Base-by-base conservation (phyloP, 768 basidiomycete species). In the Hemileccinum impolitum region DNA sequence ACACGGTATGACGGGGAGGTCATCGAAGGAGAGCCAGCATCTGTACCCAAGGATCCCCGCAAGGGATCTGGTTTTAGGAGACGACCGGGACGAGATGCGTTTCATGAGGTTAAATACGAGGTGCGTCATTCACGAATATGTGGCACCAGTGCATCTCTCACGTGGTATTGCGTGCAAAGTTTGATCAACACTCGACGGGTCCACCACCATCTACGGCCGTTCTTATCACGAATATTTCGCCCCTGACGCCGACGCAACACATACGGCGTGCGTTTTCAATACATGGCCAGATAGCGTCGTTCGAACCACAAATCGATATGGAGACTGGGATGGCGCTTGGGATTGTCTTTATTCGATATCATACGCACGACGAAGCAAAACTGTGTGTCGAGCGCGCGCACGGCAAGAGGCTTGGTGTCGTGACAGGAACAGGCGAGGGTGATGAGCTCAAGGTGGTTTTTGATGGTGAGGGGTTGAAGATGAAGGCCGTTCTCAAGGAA, bases 261-360 rank as follows among this genome's bases (percentile, higher is more conserved):
- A 80, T 96, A 45, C 78, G 81, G 19, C 75, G 79, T 4, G 79
- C 86, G 60, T 85, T 95, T 60, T 61, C 74, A 6, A 52, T 70
- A 9, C 75, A 86, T 60, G 94, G 92, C 2, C 62, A 70, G 14
- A 71, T 94, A 48, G 48, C 70, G 6, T 76, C 81, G 3, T 83
- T 90, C 49, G 90, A 94, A 49, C 77, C 84, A 11, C 87, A 92
- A 59, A 80, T 87, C 50, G 88, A 95, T 68, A 76, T 78, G 48
- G 75, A 77, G 43, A 90, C 83, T n/a, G 94, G 93, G 3, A 84
- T 81, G 42, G 80, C 85, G 2, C 77, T 96, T 1, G 94, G 94
- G 3, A 79, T 97, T 36, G 80, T 91, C 36, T 81, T 80, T 61
- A 77, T 97, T 54, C 80, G 78, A 54, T 97, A 72, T 60, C 60